These are phyloP conservation scores for Microthlaspi erraticum DNA, from an alignment of 345 rosid species.

Conservation along the genomic window DNA sequence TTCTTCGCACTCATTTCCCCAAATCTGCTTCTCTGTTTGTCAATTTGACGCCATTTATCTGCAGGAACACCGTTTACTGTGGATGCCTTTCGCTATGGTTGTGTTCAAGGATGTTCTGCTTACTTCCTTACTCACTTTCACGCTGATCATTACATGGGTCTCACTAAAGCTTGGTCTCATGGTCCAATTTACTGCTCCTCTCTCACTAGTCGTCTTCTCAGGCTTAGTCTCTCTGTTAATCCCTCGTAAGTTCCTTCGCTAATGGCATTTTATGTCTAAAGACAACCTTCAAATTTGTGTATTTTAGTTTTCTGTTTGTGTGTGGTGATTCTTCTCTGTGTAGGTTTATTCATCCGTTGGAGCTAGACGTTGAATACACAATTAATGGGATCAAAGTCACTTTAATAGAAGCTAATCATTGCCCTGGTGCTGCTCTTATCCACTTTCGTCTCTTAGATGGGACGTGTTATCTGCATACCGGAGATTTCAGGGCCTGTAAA, in stretches of 20 bases:
- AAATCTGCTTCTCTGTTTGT: not conserved
- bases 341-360: constrained; percentile 66
- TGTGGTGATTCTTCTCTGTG: constrained; percentile 18
- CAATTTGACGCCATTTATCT: constrained; percentile 5
- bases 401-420: constrained; percentile 77
- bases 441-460: constrained; percentile 64
- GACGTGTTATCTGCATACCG: constrained; percentile 70
- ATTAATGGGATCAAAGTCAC: constrained; percentile 65
- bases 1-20: not conserved
- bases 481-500: constrained; percentile 84
- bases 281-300: not conserved
- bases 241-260: constrained; percentile 53
- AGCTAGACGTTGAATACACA: constrained; percentile 54
- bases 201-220: constrained; percentile 71
- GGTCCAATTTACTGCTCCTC: constrained; percentile 74
- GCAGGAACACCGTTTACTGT: constrained; percentile 73
- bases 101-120: constrained; percentile 65
- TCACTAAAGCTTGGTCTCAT: constrained; percentile 70
- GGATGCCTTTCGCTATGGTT: constrained; percentile 81
- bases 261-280: not conserved
- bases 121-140: constrained; percentile 87
- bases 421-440: constrained; percentile 80
- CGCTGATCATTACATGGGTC: constrained; percentile 78
- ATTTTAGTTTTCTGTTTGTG: constrained; percentile 21
- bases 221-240: constrained; percentile 58